Evolutionary conservation across 495 filamentous ascomycete genomes (phyloP).

Genomic region (Articulospora tetracladia): DNA sequence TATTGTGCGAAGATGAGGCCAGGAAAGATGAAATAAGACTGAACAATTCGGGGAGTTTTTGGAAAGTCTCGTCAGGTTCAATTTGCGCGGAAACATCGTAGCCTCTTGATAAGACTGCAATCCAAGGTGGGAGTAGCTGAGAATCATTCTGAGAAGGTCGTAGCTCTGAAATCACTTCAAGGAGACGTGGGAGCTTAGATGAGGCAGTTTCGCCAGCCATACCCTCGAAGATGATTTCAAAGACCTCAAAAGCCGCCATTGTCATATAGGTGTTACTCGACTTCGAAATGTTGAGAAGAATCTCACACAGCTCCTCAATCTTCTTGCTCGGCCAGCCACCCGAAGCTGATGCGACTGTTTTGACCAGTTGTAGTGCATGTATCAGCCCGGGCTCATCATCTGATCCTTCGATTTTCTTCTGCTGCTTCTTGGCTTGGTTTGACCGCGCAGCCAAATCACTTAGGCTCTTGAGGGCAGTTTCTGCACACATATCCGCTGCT

Average conservation of each 20-base stretch:
- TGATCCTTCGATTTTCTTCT: conserved; percentile 51
- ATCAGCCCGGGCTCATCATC: conserved; percentile 79
- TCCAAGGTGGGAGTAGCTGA: conserved; percentile 91
- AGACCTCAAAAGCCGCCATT: conserved; percentile 92
- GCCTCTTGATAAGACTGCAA: conserved; percentile 87
- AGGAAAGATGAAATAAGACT: conserved; percentile 72
- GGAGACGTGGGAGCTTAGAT: conserved; percentile 79
- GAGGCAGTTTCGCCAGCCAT: conserved; percentile 84
- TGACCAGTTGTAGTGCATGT: conserved; percentile 86
- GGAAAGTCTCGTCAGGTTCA: conserved; percentile 79
- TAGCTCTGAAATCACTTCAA: conserved; percentile 83
- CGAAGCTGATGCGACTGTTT: conserved; percentile 77
- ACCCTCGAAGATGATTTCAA: conserved; percentile 90
- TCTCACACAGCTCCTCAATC: conserved; percentile 85
- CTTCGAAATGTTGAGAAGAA: conserved; percentile 80
- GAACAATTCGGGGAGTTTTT: conserved; percentile 80
- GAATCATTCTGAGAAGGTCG: conserved; percentile 88
- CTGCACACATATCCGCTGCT: conserved; percentile 91
- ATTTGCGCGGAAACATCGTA: conserved; percentile 92
- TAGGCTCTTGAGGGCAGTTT: conserved; percentile 75
- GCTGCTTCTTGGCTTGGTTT: conserved; percentile 58
- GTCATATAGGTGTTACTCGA: conserved; percentile 92
- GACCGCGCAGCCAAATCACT: conserved; percentile 59
- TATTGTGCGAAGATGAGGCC: conserved; percentile 82
- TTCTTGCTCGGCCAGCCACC: conserved; percentile 97